phyloP scores from a whole-genome alignment of 441 rosid genomes.

The Jatropha podagrica region DNA sequence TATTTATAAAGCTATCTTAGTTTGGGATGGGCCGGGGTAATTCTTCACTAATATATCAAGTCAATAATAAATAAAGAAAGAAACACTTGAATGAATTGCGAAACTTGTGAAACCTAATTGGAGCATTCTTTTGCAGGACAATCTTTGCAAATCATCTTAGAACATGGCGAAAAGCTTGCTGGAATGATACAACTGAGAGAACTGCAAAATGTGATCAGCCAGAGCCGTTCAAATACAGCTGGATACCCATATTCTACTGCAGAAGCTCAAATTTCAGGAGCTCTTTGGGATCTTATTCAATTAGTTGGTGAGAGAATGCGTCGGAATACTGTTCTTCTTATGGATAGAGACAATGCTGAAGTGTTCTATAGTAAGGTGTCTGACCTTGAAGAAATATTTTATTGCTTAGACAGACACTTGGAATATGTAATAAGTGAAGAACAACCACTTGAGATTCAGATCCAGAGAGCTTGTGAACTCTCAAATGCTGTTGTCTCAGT shows the following conservation, averaged over 20 bases:
- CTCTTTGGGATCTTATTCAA: conserved; percentile 96
- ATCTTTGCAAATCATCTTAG: conserved; percentile 76
- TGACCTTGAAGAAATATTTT: conserved; percentile 82
- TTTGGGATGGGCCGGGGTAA: neutral
- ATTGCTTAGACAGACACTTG: conserved; percentile 72
- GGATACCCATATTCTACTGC: conserved; percentile 42
- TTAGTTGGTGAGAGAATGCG: conserved; percentile 91
- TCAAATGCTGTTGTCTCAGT: conserved; percentile 70
- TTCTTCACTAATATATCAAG: neutral
- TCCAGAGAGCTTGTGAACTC: conserved; percentile 76
- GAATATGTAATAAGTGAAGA: conserved; percentile 64
- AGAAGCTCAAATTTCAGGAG: conserved; percentile 65
- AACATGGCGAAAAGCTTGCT: conserved; percentile 97
- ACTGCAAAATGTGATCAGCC: conserved; percentile 68
- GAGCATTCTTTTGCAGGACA: conserved; percentile 52
- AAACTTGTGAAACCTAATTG: conserved; percentile 5
- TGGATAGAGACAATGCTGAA: conserved; percentile 99
- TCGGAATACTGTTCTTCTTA: conserved; percentile 82
- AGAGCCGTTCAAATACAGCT: conserved; percentile 54
- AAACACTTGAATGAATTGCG: neutral
- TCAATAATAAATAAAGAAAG: neutral
- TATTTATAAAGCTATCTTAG: neutral
- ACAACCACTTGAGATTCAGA: conserved; percentile 58
- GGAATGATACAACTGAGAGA: conserved; percentile 89
- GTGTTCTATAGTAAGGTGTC: conserved; percentile 98